phyloP scores from a whole-genome alignment of 176 grass and related monocot species.

The Echinochloa phyllopogon region DNA sequence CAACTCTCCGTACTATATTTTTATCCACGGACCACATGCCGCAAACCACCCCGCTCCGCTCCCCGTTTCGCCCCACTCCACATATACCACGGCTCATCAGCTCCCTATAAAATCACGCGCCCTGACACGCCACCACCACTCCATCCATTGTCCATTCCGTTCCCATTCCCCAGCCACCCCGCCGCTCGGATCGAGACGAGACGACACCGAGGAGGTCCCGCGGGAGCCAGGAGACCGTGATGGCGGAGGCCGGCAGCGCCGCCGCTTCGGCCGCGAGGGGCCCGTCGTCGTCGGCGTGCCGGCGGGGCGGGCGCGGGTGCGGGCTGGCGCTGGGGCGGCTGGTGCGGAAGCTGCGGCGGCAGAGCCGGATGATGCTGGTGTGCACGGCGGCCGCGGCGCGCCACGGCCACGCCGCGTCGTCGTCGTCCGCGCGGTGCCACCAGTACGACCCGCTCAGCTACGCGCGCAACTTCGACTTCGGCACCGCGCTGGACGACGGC shows the following conservation, averaged over 20 bases:
- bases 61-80: not conserved
- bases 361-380: slow-evolving; percentile 60
- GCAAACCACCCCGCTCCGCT: too few species aligned
- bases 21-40: slow-evolving; percentile 45
- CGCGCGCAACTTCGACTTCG: slow-evolving; percentile 87
- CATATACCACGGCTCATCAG: not conserved
- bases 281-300: not conserved
- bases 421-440: slow-evolving; percentile 46
- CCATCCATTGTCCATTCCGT: not conserved
- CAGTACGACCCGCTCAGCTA: slow-evolving; percentile 94
- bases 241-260: slow-evolving; percentile 23
- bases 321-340: slow-evolving; percentile 61
- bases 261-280: not conserved
- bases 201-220: not conserved
- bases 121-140: not conserved
- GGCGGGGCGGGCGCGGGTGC: not conserved
- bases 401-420: not conserved
- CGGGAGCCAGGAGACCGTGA: not conserved
- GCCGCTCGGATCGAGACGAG: not conserved
- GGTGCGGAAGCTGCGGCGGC: slow-evolving; percentile 72
- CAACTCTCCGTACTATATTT: not conserved
- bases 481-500: slow-evolving; percentile 50
- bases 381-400: slow-evolving; percentile 41
- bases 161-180: not conserved
- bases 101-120: slow-evolving; percentile 24